A percentile compares a stretch with the other conserved stretches of the same genome.
phyloP scores from a whole-genome alignment of 164 flowering plant genomes.

The Macadamia integrifolia region DNA sequence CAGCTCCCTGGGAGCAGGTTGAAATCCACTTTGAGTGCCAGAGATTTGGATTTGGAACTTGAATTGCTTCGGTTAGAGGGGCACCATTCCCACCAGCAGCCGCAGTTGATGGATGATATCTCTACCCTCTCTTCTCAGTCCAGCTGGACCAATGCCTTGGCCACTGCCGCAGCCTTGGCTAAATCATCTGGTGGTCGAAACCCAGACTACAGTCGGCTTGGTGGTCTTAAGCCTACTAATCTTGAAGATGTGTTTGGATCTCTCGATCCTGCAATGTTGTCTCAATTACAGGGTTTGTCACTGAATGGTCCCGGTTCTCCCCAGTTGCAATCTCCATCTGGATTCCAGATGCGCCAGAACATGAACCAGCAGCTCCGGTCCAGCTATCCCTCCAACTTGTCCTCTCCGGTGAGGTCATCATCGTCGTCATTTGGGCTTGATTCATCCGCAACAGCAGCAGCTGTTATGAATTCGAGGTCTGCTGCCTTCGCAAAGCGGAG shows the following conservation, averaged over 20 bases:
- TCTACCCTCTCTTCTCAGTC: conserved; percentile 46
- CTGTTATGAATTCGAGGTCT: conserved; percentile 41
- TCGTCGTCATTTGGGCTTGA: conserved; percentile 32
- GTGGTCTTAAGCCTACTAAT: not conserved
- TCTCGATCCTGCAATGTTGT: conserved; percentile 27
- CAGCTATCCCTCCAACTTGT: not conserved
- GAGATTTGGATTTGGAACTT: not conserved
- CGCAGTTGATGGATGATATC: conserved; percentile 28
- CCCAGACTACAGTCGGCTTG: conserved; percentile 29
- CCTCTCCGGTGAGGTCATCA: conserved; percentile 31
- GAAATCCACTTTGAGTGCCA: not conserved
- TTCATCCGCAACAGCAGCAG: conserved; percentile 31
- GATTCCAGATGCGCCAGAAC: conserved; percentile 35
- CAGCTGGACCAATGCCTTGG: conserved; percentile 24
- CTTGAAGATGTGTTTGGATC: conserved; percentile 21
- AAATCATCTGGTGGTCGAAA: conserved; percentile 21
- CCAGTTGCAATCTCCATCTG: conserved; percentile 33
- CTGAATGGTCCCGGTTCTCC: conserved; percentile 20
- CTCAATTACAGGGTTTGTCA: conserved; percentile 32
- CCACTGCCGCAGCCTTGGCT: conserved; percentile 22
- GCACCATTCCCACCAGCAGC: conserved; percentile 23
- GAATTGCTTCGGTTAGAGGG: conserved; percentile 23
- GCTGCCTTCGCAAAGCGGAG: conserved; percentile 66
- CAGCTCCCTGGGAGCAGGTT: not conserved
- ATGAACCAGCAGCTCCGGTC: conserved; percentile 34